Conservation (phyloP, 2,329 filamentous ascomycete species). For the Cladophialophora yegresii region DNA sequence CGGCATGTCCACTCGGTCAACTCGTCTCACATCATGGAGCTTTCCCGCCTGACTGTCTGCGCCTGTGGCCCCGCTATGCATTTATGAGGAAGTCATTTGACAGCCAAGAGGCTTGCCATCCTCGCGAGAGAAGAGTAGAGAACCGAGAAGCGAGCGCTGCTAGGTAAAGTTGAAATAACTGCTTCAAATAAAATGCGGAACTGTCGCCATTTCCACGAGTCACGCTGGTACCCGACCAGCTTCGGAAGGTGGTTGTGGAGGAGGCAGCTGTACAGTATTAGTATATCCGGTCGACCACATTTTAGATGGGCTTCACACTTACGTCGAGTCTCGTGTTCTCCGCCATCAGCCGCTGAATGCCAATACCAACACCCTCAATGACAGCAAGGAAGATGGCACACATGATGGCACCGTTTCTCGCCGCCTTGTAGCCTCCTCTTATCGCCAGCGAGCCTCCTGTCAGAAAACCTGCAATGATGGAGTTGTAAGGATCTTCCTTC, state of each 20-base stretch:
- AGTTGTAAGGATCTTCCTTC: slow-evolving; percentile 98
- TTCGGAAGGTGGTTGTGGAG: slow-evolving; percentile 36
- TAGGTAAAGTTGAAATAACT: slow-evolving; percentile 13
- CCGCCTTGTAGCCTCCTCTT: slow-evolving; percentile 86
- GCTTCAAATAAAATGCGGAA: slow-evolving; percentile 34
- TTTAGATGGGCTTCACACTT: slow-evolving; percentile 35
- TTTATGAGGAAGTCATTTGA: slow-evolving; percentile 15
- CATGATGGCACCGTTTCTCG: slow-evolving; percentile 92
- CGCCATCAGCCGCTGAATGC: slow-evolving; percentile 91
- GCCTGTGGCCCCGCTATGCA: slow-evolving; percentile 33
- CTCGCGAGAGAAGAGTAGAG: slow-evolving; percentile 32
- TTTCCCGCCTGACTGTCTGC: slow-evolving; percentile 11
- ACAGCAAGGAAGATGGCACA: slow-evolving; percentile 92
- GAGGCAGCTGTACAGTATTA: slow-evolving; percentile 35
- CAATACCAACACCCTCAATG: slow-evolving; percentile 96
- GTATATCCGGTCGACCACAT: background rate
- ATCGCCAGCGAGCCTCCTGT: slow-evolving; percentile 90
- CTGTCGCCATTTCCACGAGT: slow-evolving; percentile 32
- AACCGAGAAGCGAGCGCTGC: slow-evolving; percentile 24
- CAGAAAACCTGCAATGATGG: slow-evolving; percentile 96
- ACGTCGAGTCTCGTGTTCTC: slow-evolving; percentile 83
- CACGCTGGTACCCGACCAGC: slow-evolving; percentile 36
- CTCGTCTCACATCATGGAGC: slow-evolving; percentile 1
- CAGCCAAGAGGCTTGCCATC: slow-evolving; percentile 16
- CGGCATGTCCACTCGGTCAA: background rate